Evolutionary conservation across 805 yeast species (phyloP).

Genomic region (Barnettozyma botsteinii): DNA sequence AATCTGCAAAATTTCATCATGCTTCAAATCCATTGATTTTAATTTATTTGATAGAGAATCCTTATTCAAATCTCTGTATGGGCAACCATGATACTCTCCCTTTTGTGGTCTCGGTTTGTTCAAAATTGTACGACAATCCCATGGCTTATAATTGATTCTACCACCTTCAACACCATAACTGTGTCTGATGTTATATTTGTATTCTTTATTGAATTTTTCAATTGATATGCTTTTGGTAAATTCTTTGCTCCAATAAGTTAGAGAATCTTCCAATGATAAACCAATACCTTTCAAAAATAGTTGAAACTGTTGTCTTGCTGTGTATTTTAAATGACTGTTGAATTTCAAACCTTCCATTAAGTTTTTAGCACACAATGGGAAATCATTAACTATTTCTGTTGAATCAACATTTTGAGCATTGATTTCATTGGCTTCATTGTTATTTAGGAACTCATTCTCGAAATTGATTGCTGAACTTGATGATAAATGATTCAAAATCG

Average conservation of each 20-base stretch:
- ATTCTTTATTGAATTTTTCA: slow-evolving; percentile 83
- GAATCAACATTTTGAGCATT: slow-evolving; percentile 56
- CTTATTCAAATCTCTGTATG: slow-evolving; percentile 70
- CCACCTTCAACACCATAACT: slow-evolving; percentile 90
- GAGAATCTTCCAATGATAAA: slow-evolving; percentile 76
- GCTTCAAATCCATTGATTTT: slow-evolving; percentile 57
- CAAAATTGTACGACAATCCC: slow-evolving; percentile 76
- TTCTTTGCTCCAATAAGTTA: slow-evolving; percentile 74
- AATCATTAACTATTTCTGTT: slow-evolving; percentile 50
- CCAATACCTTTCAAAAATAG: slow-evolving; percentile 89
- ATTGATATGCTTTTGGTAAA: slow-evolving; percentile 60
- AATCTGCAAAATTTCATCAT: slow-evolving; percentile 53
- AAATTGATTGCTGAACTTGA: slow-evolving; percentile 53
- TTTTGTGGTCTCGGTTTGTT: slow-evolving; percentile 63
- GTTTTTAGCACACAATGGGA: slow-evolving; percentile 76
- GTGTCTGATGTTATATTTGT: slow-evolving; percentile 83
- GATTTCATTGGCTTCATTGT: slow-evolving; percentile 36
- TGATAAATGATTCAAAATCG: slow-evolving; percentile 74
- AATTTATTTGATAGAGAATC: slow-evolving; percentile 57
- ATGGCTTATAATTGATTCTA: slow-evolving; percentile 76
- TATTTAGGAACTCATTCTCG: slow-evolving; percentile 14
- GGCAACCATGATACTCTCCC: slow-evolving; percentile 86
- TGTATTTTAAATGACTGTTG: slow-evolving; percentile 71
- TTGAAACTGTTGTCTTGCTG: slow-evolving; percentile 81
- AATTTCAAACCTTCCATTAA: slow-evolving; percentile 55